phyloP scores from a whole-genome alignment of 148 eudicot species.

The Silene uniflora region DNA sequence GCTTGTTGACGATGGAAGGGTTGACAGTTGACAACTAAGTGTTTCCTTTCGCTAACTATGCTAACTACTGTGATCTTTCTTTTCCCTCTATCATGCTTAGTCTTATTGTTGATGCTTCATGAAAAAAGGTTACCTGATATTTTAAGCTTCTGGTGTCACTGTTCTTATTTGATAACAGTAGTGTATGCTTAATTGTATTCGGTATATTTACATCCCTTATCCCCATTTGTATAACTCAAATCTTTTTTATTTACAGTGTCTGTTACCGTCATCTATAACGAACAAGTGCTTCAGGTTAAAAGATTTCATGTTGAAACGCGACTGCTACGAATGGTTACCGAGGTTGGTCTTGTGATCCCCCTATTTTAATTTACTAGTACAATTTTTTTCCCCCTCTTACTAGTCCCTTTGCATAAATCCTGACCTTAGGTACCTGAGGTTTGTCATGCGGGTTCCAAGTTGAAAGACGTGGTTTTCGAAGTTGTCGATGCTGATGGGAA shows the following conservation, averaged over 20 bases:
- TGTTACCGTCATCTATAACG: slow-evolving; percentile 27
- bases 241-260: slow-evolving; percentile 37
- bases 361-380: too few relatives aligned
- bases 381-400: background rate
- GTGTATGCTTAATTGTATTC: too few relatives aligned
- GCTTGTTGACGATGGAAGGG: background rate
- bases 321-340: slow-evolving; percentile 37
- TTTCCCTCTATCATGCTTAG: too few relatives aligned
- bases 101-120: background rate
- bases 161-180: too few relatives aligned
- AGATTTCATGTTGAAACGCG: slow-evolving; percentile 47
- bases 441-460: slow-evolving; percentile 42
- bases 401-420: background rate
- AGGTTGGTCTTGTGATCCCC: slow-evolving; percentile 34
- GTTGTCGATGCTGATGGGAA: slow-evolving; percentile 43
- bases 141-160: background rate
- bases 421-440: slow-evolving; percentile 42
- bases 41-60: background rate
- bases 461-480: slow-evolving; percentile 48
- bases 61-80: too few relatives aligned
- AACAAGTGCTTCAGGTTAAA: slow-evolving; percentile 25
- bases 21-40: background rate
- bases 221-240: background rate
- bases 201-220: background rate
- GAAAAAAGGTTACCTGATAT: background rate